Percentiles rank a stretch among this genome's conserved stretches.
phyloP scores from a whole-genome alignment of 2,329 filamentous ascomycete genomes.

The Gaeumannomyces tritici region DNA sequence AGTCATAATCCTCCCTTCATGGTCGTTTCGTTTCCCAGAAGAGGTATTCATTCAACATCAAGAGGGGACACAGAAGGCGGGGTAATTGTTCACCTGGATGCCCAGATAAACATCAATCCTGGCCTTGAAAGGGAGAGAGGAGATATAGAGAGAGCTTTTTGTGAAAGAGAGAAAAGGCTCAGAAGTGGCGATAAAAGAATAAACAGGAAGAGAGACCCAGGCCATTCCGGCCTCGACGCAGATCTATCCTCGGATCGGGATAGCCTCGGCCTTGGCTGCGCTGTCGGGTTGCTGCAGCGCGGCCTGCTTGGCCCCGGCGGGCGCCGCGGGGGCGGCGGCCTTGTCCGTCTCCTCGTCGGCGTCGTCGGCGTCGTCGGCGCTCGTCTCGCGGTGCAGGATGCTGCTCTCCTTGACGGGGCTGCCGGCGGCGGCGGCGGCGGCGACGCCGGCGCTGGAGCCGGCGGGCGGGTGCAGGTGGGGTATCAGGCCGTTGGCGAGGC shows the following conservation, averaged over 20 bases:
- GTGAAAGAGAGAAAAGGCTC: neutral
- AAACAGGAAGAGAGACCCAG: neutral
- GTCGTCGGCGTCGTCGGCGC: constrained; percentile 41
- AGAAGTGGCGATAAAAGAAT: neutral
- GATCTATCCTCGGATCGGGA: constrained; percentile 54
- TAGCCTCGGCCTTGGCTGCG: constrained; percentile 30
- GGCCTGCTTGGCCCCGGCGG: no score
- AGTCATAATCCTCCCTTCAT: neutral
- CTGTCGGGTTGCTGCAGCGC: constrained; percentile 1
- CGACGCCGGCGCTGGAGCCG: constrained; percentile 25
- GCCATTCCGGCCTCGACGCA: neutral
- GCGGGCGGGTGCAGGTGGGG: constrained; percentile 7
- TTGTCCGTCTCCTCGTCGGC: constrained; percentile 6
- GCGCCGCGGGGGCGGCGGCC: constrained; percentile 2
- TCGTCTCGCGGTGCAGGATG: constrained; percentile 76
- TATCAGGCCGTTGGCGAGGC: constrained; percentile 14
- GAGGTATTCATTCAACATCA: neutral
- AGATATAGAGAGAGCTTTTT: neutral
- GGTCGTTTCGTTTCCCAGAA: neutral
- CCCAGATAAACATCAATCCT: neutral
- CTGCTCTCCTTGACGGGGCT: constrained; percentile 88
- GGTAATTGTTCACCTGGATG: neutral
- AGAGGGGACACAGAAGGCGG: neutral
- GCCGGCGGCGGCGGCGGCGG: constrained; percentile 35
- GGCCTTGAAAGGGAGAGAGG: neutral